Percentiles rank a stretch among this genome's conserved stretches.
Evolutionary conservation across 108 stramenopile genomes (phyloP).

Genomic region (Nitzschia putrida): DNA sequence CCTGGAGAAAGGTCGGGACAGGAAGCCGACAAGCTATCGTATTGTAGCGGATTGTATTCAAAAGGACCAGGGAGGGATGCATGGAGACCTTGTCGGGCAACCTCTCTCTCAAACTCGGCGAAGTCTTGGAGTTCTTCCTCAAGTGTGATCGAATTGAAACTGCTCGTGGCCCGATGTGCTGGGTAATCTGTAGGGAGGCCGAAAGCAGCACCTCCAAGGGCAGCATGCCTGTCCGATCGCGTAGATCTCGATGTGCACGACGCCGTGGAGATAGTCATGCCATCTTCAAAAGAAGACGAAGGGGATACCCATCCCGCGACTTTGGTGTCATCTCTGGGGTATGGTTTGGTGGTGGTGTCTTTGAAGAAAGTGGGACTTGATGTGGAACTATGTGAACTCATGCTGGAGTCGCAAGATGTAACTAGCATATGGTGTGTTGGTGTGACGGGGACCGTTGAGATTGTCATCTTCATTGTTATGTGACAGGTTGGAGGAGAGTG

Average conservation of each 20-base stretch:
- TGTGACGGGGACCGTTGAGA: not conserved
- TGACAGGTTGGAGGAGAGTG: too few relatives aligned
- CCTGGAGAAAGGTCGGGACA: not conserved
- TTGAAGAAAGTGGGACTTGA: constrained; percentile 7
- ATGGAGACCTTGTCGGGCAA: not conserved
- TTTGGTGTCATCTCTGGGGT: not conserved
- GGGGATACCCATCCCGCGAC: not conserved
- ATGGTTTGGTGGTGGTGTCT: constrained; percentile 1
- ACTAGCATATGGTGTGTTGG: not conserved
- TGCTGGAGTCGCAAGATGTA: not conserved
- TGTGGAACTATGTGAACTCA: not conserved
- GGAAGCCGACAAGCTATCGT: not conserved
- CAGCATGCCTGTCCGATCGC: not conserved
- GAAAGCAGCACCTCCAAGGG: not conserved
- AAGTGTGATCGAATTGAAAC: constrained; percentile 12
- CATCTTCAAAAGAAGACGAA: not conserved
- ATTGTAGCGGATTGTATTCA: not conserved
- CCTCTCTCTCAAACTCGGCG: constrained; percentile 10
- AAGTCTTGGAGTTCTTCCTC: constrained; percentile 31
- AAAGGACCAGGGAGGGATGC: not conserved
- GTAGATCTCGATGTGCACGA: not conserved
- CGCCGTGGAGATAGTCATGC: not conserved
- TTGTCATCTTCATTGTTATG: too few relatives aligned
- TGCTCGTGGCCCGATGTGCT: not conserved
- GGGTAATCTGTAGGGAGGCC: constrained; percentile 16